Conservation (phyloP, 2,329 filamentous ascomycete genomes). For the Penicillium sp. region DNA sequence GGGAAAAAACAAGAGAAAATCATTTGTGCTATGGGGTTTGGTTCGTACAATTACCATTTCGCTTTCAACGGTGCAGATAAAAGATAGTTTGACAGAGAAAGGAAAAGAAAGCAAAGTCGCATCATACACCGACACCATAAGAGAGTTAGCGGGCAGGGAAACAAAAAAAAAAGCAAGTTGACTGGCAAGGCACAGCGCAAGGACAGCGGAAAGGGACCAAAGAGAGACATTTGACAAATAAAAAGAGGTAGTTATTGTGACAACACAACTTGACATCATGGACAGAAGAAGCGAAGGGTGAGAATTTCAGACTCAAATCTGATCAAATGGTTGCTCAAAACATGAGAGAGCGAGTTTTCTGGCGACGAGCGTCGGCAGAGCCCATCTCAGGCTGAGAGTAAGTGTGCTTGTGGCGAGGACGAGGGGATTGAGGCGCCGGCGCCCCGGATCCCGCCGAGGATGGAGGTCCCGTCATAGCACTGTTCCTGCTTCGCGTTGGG, state of each 20-base stretch:
- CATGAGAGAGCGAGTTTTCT: conserved; percentile 46
- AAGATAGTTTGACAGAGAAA: conserved; percentile 14
- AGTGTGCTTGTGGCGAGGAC: conserved; percentile 43
- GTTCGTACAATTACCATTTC: conserved; percentile 23
- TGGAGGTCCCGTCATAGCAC: conserved; percentile 17
- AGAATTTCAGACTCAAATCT: conserved; percentile 10
- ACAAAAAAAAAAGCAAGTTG: conserved; percentile 6
- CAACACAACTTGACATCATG: conserved; percentile 28
- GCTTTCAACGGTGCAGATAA: conserved; percentile 3
- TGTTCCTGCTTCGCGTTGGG: conserved; percentile 27
- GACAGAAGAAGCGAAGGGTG: conserved; percentile 24
- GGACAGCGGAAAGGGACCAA: conserved; percentile 1
- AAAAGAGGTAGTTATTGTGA: conserved; percentile 24
- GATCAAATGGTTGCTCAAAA: conserved; percentile 31
- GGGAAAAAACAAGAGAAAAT: conserved; percentile 10
- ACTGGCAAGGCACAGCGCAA: conserved; percentile 10
- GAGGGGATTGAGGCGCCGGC: conserved; percentile 32
- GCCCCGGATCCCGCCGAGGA: conserved; percentile 28
- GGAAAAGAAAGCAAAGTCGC: conserved; percentile 5
- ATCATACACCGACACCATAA: conserved; percentile 26
- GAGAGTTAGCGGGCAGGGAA: conserved; percentile 4
- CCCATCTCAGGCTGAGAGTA: conserved; percentile 43
- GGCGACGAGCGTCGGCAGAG: conserved; percentile 38
- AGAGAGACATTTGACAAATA: conserved; percentile 15
- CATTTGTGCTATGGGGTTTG: conserved; percentile 24